Conservation (phyloP, 495 filamentous ascomycete species). For the Annulohypoxylon bovei region DNA sequence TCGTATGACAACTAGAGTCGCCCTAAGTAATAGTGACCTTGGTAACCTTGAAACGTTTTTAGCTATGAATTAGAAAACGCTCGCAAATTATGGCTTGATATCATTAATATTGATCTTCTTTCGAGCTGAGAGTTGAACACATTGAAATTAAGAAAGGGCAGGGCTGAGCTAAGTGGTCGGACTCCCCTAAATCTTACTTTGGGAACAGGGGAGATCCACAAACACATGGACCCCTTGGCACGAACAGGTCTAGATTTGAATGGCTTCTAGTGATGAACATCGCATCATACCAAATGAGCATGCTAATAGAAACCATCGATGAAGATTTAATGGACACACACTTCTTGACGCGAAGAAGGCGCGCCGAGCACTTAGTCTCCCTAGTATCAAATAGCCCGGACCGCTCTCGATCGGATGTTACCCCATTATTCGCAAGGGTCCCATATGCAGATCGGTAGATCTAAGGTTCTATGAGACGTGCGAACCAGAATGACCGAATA, state of each 20-base stretch:
- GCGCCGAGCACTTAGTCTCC: not conserved
- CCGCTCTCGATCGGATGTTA: slow-evolving; percentile 14
- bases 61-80: not conserved
- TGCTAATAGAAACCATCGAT: not conserved
- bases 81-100: not conserved
- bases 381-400: slow-evolving; percentile 16
- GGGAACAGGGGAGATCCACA: slow-evolving; percentile 18
- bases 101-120: not conserved
- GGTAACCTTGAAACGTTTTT: not conserved
- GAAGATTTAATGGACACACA: not conserved
- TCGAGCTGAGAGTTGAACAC: slow-evolving; percentile 7
- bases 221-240: not conserved
- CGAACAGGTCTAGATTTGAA: slow-evolving; percentile 11
- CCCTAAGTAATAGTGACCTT: too few species aligned
- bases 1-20: not conserved
- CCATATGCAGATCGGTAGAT: slow-evolving; percentile 21
- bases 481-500: too few species aligned
- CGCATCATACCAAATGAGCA: not conserved
- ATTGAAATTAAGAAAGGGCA: slow-evolving; percentile 10
- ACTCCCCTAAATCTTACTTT: slow-evolving; percentile 24
- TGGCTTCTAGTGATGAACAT: not conserved
- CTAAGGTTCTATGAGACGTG: not conserved
- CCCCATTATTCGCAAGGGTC: slow-evolving; percentile 16
- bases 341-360: slow-evolving; percentile 9
- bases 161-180: slow-evolving; percentile 23